phyloP scores from a whole-genome alignment of 495 filamentous ascomycete species.

The Neurospora hispaniola region DNA sequence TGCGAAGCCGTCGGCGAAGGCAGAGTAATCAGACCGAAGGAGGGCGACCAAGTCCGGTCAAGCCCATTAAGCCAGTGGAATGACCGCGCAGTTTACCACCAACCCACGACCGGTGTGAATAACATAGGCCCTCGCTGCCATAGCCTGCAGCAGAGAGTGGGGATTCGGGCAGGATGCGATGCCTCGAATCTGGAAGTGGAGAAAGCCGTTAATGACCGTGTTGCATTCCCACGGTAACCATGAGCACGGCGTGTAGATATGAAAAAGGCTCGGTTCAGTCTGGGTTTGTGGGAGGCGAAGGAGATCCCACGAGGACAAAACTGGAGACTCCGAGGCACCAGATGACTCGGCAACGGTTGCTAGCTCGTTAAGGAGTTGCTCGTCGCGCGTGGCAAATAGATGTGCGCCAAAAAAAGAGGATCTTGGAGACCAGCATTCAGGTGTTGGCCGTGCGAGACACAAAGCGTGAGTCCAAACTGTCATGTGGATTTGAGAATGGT shows the following conservation, averaged over 20 bases:
- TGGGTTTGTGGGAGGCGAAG: neutral
- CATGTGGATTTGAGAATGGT: neutral
- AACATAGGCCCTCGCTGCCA: neutral
- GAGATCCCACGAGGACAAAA: neutral
- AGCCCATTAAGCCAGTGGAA: neutral
- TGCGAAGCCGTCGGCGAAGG: neutral
- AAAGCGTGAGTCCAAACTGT: neutral
- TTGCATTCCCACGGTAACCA: neutral
- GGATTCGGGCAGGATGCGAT: neutral
- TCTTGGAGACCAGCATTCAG: neutral
- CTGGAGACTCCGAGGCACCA: neutral
- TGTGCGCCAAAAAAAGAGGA: neutral
- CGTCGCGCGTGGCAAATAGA: neutral
- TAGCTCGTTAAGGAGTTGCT: neutral
- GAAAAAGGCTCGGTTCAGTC: neutral
- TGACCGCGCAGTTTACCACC: neutral
- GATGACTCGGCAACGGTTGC: neutral
- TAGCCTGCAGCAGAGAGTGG: neutral
- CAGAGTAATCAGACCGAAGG: neutral
- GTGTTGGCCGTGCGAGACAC: neutral
- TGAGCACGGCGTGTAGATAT: neutral
- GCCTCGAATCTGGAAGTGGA: neutral
- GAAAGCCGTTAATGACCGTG: neutral
- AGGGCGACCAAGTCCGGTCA: neutral
- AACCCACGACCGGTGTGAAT: neutral